phyloP scores from a whole-genome alignment of 108 stramenopile species.

The Skeletonema potamos region DNA sequence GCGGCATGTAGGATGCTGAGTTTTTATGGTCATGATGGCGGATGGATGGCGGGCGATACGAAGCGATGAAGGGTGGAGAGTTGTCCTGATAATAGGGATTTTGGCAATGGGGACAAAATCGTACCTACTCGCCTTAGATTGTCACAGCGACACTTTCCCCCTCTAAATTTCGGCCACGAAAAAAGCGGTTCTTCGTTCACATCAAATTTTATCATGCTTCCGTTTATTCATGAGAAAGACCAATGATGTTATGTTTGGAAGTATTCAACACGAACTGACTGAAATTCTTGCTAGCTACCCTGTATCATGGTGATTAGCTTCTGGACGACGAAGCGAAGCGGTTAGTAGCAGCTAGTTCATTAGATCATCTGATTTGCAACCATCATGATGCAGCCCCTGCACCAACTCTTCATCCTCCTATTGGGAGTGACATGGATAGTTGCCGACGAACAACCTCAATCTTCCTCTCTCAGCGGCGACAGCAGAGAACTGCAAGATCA shows the following conservation, averaged over 20 bases:
- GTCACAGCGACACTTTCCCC: too few species aligned
- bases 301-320: not conserved
- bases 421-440: not conserved
- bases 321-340: too few species aligned
- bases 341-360: not conserved
- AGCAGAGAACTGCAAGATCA: not conserved
- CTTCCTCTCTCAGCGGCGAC: not conserved
- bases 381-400: not conserved
- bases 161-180: too few species aligned
- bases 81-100: too few species aligned
- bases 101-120: too few species aligned
- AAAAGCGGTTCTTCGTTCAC: not conserved
- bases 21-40: too few species aligned
- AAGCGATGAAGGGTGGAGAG: too few species aligned
- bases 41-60: too few species aligned
- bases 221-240: too few species aligned
- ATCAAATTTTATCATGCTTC: not conserved
- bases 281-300: not conserved
- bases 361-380: not conserved
- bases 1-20: too few species aligned
- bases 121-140: too few species aligned
- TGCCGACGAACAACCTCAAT: not conserved
- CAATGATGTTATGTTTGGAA: not conserved
- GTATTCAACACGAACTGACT: not conserved
- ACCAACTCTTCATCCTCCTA: not conserved